Percentiles rank a stretch among this genome's conserved stretches.
phyloP scores from a whole-genome alignment of 202 grass and related monocot genomes.

The Zoysia matrella region DNA sequence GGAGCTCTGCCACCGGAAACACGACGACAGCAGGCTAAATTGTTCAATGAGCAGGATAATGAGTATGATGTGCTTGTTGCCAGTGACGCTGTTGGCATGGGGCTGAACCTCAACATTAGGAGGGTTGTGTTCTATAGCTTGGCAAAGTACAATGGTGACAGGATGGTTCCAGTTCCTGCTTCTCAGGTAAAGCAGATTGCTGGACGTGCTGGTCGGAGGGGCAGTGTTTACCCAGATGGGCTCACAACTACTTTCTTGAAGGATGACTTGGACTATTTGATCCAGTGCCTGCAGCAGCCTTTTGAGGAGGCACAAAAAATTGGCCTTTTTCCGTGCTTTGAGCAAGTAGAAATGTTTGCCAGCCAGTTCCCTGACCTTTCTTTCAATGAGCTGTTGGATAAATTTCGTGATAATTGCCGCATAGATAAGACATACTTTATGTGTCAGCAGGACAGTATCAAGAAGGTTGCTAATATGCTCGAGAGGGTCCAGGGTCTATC shows the following conservation, averaged over 20 bases:
- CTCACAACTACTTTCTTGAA: constrained; percentile 80
- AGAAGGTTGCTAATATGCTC: constrained; percentile 97
- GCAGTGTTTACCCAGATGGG: constrained; percentile 87
- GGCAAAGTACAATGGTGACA: constrained; percentile 84
- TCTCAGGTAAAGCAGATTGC: constrained; percentile 98
- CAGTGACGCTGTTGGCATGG: constrained; percentile 93
- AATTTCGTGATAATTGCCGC: constrained; percentile 82
- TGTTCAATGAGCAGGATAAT: constrained; percentile 92
- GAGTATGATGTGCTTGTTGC: constrained; percentile 91
- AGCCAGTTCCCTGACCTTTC: constrained; percentile 60
- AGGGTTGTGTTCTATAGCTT: constrained; percentile 85
- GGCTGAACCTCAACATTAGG: constrained; percentile 95
- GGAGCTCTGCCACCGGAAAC: constrained; percentile 91
- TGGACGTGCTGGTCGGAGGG: constrained; percentile 87
- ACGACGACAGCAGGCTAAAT: constrained; percentile 74
- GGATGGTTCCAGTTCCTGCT: constrained; percentile 71
- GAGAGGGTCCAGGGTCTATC: constrained; percentile 76
- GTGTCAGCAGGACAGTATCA: constrained; percentile 75
- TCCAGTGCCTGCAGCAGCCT: constrained; percentile 83
- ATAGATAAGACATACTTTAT: constrained; percentile 83
- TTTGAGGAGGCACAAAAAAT: constrained; percentile 79
- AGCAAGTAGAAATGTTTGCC: constrained; percentile 93
- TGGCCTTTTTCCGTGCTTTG: constrained; percentile 91
- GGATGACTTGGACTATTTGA: constrained; percentile 92
- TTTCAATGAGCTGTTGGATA: constrained; percentile 77